These are phyloP conservation scores for Malassezia pachydermatis DNA, from an alignment of 1,284 basidiomycete species.

Conservation along the genomic window DNA sequence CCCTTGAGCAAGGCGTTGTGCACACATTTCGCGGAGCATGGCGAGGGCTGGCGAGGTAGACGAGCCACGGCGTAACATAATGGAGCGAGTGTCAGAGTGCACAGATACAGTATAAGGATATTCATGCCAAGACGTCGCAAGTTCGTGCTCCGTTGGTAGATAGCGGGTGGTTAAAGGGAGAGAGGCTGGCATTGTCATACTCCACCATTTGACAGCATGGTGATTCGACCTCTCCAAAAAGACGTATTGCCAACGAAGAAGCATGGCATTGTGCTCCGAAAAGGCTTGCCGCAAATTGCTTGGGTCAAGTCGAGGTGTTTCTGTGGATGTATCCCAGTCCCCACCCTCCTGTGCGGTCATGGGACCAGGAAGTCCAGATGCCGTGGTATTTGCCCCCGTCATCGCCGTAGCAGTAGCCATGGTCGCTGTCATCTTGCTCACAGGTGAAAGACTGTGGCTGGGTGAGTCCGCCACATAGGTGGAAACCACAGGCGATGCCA, in stretches of 20 bases:
- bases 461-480: too few relatives aligned
- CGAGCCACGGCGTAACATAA: conserved; percentile 49
- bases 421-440: too few relatives aligned
- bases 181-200: conserved; percentile 58
- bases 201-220: conserved; percentile 85
- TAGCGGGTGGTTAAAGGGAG: conserved; percentile 80
- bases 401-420: too few relatives aligned
- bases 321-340: too few relatives aligned
- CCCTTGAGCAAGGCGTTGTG: conserved; percentile 81
- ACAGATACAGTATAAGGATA: conserved; percentile 43
- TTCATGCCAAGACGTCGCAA: conserved; percentile 40
- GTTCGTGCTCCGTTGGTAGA: conserved; percentile 39
- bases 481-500: too few relatives aligned
- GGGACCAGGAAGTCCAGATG: too few relatives aligned
- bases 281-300: not conserved
- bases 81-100: conserved; percentile 36
- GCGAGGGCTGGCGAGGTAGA: conserved; percentile 59
- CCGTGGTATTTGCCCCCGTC: too few relatives aligned
- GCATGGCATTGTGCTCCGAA: conserved; percentile 12
- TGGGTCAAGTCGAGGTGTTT: not conserved
- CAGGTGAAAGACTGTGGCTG: too few relatives aligned
- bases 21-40: conserved; percentile 87
- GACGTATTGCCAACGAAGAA: conserved; percentile 63
- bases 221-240: conserved; percentile 67
- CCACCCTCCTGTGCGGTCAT: too few relatives aligned